phyloP scores from a whole-genome alignment of 179 eudicot species.

The Beta lomatogona region DNA sequence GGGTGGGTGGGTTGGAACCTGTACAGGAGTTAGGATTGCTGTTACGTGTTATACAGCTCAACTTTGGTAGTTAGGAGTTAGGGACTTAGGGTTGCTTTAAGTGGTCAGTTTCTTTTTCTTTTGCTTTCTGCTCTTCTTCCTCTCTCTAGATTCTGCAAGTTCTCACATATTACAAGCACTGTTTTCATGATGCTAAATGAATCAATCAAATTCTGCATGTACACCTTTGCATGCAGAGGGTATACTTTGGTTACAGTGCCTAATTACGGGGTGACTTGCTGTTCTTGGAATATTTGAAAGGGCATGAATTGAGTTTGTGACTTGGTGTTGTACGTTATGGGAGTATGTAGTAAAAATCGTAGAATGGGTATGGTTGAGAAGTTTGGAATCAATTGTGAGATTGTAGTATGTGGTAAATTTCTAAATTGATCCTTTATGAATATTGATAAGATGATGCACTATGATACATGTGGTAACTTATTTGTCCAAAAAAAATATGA shows the following conservation, averaged over 20 bases:
- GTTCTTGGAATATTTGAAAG: background rate
- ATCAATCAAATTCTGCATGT: background rate
- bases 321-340: background rate
- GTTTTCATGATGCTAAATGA: background rate
- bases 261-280: background rate
- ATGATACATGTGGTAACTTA: background rate
- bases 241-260: background rate
- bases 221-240: background rate
- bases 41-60: too few species aligned
- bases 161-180: background rate
- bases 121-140: background rate
- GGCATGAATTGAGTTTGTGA: background rate
- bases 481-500: background rate
- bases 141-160: background rate
- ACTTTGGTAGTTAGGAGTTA: too few species aligned
- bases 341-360: background rate
- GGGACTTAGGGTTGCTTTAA: too few species aligned
- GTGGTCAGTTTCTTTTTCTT: background rate
- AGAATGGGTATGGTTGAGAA: background rate
- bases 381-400: background rate
- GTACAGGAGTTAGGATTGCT: background rate
- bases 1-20: background rate
- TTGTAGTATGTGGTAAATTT: background rate
- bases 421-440: background rate
- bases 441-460: background rate